Conservation (phyloP, 1,284 basidiomycete genomes). For the Cryptococcus sp. region DNA sequence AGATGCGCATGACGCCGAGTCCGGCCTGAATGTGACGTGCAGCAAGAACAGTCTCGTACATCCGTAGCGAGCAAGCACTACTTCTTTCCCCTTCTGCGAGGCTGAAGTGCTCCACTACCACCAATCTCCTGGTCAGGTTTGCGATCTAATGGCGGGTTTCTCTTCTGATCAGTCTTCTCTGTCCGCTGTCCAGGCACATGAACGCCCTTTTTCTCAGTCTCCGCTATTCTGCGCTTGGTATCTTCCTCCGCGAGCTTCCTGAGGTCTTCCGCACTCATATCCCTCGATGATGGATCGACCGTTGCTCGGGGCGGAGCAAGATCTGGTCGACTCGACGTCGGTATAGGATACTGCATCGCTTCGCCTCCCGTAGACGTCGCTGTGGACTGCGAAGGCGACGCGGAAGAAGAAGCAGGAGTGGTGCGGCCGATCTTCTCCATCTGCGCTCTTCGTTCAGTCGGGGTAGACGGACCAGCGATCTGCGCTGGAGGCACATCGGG, state of each 20-base stretch:
- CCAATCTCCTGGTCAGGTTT: constrained; percentile 2
- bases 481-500: neutral
- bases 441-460: constrained; percentile 9
- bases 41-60: too few species aligned
- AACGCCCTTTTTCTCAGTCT: constrained; percentile 24
- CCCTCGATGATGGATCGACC: constrained; percentile 29
- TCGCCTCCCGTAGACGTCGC: constrained; percentile 2
- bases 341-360: constrained; percentile 16
- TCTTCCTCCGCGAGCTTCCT: constrained; percentile 45
- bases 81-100: constrained; percentile 7
- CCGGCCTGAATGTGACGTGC: too few species aligned
- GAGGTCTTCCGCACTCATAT: constrained; percentile 34
- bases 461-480: constrained; percentile 20
- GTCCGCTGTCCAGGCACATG: constrained; percentile 1
- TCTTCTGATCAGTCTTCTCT: neutral
- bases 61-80: too few species aligned
- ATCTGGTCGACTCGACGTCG: constrained; percentile 21
- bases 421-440: constrained; percentile 5
- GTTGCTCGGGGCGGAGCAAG: constrained; percentile 33
- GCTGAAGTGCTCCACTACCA: constrained; percentile 5
- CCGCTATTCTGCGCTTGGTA: constrained; percentile 39
- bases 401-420: neutral
- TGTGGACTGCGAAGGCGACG: neutral
- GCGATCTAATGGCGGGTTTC: neutral
- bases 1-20: too few species aligned